Evolutionary conservation across 768 basidiomycete species (phyloP).

Genomic region (Gymnopilus junonius): DNA sequence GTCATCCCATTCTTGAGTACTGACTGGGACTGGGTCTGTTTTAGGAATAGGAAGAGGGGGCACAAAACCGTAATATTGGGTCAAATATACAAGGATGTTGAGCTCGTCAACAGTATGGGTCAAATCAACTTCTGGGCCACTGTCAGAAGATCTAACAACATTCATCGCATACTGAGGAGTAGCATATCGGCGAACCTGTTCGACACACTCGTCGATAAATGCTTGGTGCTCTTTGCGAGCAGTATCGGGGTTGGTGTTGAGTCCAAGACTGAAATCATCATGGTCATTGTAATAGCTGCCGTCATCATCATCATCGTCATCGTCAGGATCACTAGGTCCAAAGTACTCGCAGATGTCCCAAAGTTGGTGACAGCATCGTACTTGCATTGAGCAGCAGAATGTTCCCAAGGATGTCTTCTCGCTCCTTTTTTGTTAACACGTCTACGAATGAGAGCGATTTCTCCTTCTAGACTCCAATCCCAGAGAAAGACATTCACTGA

Average conservation of each 20-base stretch:
- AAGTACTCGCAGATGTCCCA: constrained; percentile 12
- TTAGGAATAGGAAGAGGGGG: background rate
- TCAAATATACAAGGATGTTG: background rate
- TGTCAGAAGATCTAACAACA: background rate
- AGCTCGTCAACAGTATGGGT: background rate
- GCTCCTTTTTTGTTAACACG: background rate
- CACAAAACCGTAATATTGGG: background rate
- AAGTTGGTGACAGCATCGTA: constrained; percentile 8
- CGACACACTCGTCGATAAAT: background rate
- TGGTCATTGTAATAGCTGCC: background rate
- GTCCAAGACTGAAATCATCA: background rate
- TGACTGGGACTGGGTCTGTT: background rate
- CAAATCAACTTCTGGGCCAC: background rate
- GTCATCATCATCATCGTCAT: background rate
- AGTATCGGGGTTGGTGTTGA: background rate
- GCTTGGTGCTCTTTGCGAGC: background rate
- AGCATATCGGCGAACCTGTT: background rate
- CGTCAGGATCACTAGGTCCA: background rate
- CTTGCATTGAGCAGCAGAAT: background rate
- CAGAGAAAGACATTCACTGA: constrained; percentile 9
- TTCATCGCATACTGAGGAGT: background rate
- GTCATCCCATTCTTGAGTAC: background rate
- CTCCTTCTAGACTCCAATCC: constrained; percentile 8
- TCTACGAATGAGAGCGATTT: background rate
- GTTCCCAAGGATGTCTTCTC: background rate